These are phyloP conservation scores for Dittrichia graveolens DNA, from an alignment of 129 eudicot genomes.

Conservation along the genomic window DNA sequence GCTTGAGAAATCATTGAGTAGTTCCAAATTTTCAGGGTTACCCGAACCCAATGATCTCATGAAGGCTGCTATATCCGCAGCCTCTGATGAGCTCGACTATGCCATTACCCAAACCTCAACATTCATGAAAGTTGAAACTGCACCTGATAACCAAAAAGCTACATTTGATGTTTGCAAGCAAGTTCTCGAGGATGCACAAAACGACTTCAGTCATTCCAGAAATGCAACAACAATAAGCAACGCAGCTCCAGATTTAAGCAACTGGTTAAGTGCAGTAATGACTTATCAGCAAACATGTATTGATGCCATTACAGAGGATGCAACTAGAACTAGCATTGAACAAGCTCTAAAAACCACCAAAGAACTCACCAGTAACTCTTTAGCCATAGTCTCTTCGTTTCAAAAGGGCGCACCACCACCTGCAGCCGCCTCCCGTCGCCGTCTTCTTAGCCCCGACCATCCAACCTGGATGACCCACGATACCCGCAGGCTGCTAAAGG, in stretches of 20 bases:
- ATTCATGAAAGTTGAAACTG: slow-evolving; percentile 42
- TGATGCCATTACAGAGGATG: slow-evolving; percentile 63
- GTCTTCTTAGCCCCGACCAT: slow-evolving; percentile 34
- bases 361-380: slow-evolving; percentile 66
- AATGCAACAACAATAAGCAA: slow-evolving; percentile 15
- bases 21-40: slow-evolving; percentile 24
- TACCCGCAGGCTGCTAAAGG: slow-evolving; percentile 46
- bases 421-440: slow-evolving; percentile 23
- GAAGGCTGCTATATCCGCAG: slow-evolving; percentile 50
- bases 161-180: slow-evolving; percentile 57
- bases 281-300: slow-evolving; percentile 78
- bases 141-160: slow-evolving; percentile 43
- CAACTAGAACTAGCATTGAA: slow-evolving; percentile 38
- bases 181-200: slow-evolving; percentile 52
- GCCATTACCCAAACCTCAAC: slow-evolving; percentile 38
- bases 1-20: slow-evolving; percentile 44
- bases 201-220: slow-evolving; percentile 50
- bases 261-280: slow-evolving; percentile 71
- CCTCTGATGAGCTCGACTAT: slow-evolving; percentile 45
- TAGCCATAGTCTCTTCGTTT: slow-evolving; percentile 51
- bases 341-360: slow-evolving; percentile 39
- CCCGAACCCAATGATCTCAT: slow-evolving; percentile 48
- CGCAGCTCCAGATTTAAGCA: slow-evolving; percentile 39
- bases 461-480: slow-evolving; percentile 53
- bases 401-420: slow-evolving; percentile 24